These are phyloP conservation scores for Olyra latifolia DNA, from an alignment of 176 grass and related monocot genomes.

Conservation along the genomic window DNA sequence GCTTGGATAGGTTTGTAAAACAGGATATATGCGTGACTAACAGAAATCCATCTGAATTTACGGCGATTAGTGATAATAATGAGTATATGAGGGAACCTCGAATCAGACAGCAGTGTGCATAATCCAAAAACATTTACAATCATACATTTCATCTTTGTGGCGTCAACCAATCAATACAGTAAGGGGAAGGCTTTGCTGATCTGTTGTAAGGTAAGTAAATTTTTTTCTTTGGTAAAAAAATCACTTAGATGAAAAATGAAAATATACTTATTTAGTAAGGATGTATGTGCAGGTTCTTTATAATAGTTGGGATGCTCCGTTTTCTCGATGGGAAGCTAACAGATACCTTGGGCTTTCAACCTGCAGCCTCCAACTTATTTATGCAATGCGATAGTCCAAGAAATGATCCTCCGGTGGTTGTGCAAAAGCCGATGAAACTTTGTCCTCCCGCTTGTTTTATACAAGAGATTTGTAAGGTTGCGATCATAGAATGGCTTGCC, in stretches of 20 bases:
- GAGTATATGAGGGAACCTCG: constrained; percentile 56
- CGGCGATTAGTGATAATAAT: constrained; percentile 57
- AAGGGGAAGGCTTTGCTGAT: constrained; percentile 21
- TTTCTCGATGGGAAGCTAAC: constrained; percentile 6
- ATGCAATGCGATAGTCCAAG: constrained; percentile 20
- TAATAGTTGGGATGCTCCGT: constrained; percentile 3
- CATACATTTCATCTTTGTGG: constrained; percentile 5
- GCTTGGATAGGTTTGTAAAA: constrained; percentile 41
- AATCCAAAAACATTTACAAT: constrained; percentile 13
- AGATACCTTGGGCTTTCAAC: not conserved
- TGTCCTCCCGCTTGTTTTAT: constrained; percentile 14
- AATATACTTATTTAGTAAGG: not conserved
- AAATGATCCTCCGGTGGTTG: not conserved
- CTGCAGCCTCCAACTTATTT: constrained; percentile 4
- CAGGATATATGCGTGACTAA: constrained; percentile 65
- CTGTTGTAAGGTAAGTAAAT: constrained; percentile 26
- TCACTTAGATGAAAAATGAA: not conserved
- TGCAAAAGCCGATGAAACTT: not conserved
- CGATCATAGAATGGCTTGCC: constrained; percentile 23
- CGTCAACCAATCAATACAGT: not conserved
- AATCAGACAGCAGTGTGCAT: not conserved
- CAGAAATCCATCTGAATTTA: constrained; percentile 74
- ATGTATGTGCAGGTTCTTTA: constrained; percentile 11
- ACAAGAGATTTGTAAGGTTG: constrained; percentile 22
- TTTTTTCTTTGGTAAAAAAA: not conserved